Evolutionary conservation across 2,329 filamentous ascomycete genomes (phyloP), one percentile per base, ranked within the genome.

Genomic region (Lecanicillium sp.): DNA sequence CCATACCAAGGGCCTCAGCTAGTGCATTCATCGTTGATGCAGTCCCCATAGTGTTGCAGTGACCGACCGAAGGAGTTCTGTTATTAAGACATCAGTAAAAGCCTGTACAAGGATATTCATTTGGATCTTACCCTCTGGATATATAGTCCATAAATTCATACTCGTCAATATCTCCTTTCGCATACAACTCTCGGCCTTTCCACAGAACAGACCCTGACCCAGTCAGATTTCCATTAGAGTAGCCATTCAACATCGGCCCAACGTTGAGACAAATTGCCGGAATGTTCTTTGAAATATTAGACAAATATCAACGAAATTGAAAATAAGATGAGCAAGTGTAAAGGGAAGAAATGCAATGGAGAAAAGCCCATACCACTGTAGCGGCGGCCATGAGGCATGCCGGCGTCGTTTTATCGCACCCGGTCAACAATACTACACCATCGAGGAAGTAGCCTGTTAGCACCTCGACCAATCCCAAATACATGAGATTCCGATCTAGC

Each of bases 11-110:
- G 3, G 73, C 72, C 55, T 77, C 73, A 41, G 72, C 71, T 2
- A 75, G 64, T 1, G 72, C 70, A 52, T 75, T 75, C 71, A 77
- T 75, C 0, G 72, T 76, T 6, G 69, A 72, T 2, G 73, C 73
- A 14, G 73, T 77, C 40, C 73, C 72, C 73, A 77, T 76, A 14
- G 72, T 75, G 55, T 75, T 75, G 56, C 73, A 77, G 52, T 74
- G 71, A 30, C 70, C 73, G 6, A 62, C 68, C 2, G 67, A 73
- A 2, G 70, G 72, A 10, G 70, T 69, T 20, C 69, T 59, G 23
- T 8, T 7, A 14, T 29, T 29, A 29, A 14, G 8, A 29, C 27
- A 8, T 7, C 8, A 29, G 27, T 14, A 29, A 29, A 8, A 29
- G 14, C 14, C 7, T 26, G 40, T 17, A 23, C n/a, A 30, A 15